A percentile compares a stretch with the other conserved stretches of the same genome.
phyloP scores from a whole-genome alignment of 2,329 filamentous ascomycete genomes.

The Colletotrichum nymphaeae region DNA sequence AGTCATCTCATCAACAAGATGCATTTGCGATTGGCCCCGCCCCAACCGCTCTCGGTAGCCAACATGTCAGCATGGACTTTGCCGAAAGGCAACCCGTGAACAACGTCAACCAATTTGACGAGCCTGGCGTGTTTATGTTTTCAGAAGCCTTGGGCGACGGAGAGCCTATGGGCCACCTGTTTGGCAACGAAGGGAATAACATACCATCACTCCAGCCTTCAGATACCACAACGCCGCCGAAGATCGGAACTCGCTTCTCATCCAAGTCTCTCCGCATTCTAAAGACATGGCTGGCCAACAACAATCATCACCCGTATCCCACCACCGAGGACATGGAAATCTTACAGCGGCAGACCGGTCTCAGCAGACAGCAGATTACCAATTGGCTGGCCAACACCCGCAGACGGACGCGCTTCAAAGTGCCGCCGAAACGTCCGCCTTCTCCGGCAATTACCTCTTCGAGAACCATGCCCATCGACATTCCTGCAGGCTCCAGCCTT shows the following conservation, averaged over 20 bases:
- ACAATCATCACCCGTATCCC: slow-evolving; percentile 25
- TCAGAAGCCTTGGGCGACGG: background rate
- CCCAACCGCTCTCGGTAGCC: background rate
- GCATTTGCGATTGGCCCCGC: background rate
- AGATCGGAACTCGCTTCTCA: slow-evolving; percentile 40
- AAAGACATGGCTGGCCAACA: slow-evolving; percentile 36
- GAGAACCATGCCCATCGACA: background rate
- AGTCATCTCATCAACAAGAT: background rate
- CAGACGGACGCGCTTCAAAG: slow-evolving; percentile 16
- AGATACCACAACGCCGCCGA: slow-evolving; percentile 24
- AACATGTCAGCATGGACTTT: background rate
- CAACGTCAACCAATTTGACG: background rate
- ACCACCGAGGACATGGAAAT: slow-evolving; percentile 23
- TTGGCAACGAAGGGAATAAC: no score
- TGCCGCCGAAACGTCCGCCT: slow-evolving; percentile 24
- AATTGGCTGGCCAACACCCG: slow-evolving; percentile 34
- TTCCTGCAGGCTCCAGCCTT: background rate
- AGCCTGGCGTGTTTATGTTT: background rate
- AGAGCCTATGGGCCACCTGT: background rate
- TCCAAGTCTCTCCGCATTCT: slow-evolving; percentile 36
- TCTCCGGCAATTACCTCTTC: slow-evolving; percentile 23
- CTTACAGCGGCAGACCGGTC: slow-evolving; percentile 20
- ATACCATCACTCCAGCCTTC: background rate
- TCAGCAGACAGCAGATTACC: slow-evolving; percentile 31
- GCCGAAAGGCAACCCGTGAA: background rate